Conservation (phyloP, 2,329 filamentous ascomycete species). For the Elsinoe batatas region DNA sequence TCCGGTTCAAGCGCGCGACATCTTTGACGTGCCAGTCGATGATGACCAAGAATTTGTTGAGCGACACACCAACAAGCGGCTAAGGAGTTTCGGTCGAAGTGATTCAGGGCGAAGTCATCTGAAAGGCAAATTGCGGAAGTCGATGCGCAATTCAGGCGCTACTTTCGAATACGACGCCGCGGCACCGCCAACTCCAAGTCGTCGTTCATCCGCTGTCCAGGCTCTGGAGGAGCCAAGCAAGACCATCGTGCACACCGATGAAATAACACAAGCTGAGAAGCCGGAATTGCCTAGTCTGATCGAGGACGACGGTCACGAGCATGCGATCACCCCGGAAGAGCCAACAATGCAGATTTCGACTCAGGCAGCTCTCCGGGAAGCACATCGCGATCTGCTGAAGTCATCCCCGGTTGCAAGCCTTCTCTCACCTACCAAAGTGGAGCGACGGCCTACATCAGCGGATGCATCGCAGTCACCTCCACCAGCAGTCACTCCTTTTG, state of each 20-base stretch:
- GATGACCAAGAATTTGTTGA: not conserved
- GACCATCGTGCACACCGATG: no score
- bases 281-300: not conserved
- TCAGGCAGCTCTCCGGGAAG: constrained; percentile 19
- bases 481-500: constrained; percentile 17
- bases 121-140: constrained; percentile 12
- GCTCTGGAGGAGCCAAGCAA: constrained; percentile 13
- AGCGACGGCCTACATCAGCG: constrained; percentile 29
- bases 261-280: constrained; percentile 15
- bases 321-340: not conserved
- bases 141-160: constrained; percentile 21
- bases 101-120: not conserved
- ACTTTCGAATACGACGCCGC: constrained; percentile 3
- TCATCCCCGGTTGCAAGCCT: constrained; percentile 12
- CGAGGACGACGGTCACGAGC: not conserved
- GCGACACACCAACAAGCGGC: not conserved
- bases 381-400: constrained; percentile 15
- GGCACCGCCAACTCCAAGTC: not conserved
- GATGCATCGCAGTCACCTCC: constrained; percentile 26
- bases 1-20: not conserved
- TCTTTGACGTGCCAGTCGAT: not conserved
- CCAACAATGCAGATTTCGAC: constrained; percentile 20
- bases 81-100: not conserved
- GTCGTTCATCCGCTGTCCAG: not conserved
- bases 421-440: constrained; percentile 18